Evolutionary conservation across 177 flowering plant species (phyloP).

Genomic region (Vitis hybrid): DNA sequence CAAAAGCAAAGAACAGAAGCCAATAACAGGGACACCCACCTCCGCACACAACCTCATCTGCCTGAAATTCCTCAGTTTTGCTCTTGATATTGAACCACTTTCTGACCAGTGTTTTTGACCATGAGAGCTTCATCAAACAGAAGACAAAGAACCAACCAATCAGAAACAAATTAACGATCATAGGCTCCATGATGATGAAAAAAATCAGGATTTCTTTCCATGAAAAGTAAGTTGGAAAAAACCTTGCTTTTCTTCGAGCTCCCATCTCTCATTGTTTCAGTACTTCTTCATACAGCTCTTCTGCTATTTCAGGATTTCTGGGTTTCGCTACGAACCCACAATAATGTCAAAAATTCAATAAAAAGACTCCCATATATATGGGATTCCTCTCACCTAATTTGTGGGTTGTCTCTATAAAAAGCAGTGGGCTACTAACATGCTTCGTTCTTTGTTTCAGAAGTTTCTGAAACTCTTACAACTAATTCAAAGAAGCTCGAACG

Average conservation of each 20-base stretch:
- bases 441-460: background rate
- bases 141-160: conserved; percentile 13
- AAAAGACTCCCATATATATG: background rate
- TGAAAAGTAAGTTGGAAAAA: background rate
- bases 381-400: conserved; percentile 2
- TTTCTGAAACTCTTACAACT: background rate
- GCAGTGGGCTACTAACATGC: background rate
- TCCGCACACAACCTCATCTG: conserved; percentile 64
- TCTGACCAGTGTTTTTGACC: conserved; percentile 82
- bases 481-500: background rate
- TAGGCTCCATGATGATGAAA: background rate
- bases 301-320: conserved; percentile 11
- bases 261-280: conserved; percentile 82
- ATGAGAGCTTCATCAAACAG: conserved; percentile 65
- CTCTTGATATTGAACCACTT: conserved; percentile 91
- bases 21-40: conserved; percentile 31
- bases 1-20: background rate
- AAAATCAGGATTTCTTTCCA: conserved; percentile 1
- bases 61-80: conserved; percentile 69
- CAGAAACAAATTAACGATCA: background rate
- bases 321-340: conserved; percentile 12
- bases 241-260: conserved; percentile 88
- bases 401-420: conserved; percentile 4
- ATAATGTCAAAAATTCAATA: conserved; percentile 3
- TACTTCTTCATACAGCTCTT: conserved; percentile 63